Conservation (phyloP, 2,329 filamentous ascomycete genomes). For the Alternaria viburni region DNA sequence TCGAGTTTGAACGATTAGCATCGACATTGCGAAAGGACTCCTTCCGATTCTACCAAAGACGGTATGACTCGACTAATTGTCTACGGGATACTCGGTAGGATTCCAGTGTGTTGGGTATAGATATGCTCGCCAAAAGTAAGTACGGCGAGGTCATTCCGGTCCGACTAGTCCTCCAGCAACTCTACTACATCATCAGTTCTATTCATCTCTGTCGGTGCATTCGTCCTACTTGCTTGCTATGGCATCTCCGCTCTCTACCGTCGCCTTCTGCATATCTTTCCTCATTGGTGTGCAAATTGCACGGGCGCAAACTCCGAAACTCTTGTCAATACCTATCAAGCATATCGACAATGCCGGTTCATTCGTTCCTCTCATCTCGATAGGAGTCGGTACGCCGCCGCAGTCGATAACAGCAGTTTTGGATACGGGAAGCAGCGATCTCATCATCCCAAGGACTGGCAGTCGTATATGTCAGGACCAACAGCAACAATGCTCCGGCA, state of each 20-base stretch:
- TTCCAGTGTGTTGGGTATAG: not conserved
- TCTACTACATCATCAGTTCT: not conserved
- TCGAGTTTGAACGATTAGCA: fast-evolving
- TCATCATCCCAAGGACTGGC: not conserved
- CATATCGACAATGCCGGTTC: not conserved
- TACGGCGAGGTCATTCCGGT: not conserved
- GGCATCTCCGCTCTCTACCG: not conserved
- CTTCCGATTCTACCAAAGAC: not conserved
- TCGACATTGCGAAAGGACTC: not conserved
- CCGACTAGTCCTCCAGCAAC: not conserved
- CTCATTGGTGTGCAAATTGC: not conserved
- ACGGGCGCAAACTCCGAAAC: not conserved
- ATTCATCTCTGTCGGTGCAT: not conserved
- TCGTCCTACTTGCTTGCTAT: not conserved
- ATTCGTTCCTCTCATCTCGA: not conserved
- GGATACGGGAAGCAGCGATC: not conserved
- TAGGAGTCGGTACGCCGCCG: not conserved
- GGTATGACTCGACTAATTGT: not conserved
- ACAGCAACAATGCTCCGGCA: not conserved
- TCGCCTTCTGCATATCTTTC: not conserved
- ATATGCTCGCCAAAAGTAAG: not conserved
- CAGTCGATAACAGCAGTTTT: not conserved
- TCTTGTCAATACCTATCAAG: not conserved
- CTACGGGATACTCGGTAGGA: not conserved
- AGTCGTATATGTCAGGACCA: not conserved